Conservation (phyloP, 2,329 filamentous ascomycete species). For the Geosmithia putterillii region DNA sequence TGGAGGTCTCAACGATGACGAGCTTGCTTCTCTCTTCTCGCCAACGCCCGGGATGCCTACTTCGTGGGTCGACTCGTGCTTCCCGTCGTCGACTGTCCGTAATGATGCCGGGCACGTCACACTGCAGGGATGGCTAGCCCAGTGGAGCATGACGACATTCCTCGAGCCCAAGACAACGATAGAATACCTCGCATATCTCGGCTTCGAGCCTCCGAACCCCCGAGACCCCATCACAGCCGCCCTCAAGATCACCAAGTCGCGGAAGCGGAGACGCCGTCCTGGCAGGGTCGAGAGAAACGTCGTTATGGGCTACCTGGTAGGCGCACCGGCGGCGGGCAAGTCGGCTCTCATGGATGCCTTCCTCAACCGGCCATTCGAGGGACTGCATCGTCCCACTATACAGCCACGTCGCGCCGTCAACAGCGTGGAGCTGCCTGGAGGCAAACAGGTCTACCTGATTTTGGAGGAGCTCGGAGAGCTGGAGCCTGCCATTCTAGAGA, state of each 20-base stretch:
- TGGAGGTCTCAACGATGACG: constrained; percentile 76
- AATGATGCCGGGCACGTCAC: constrained; percentile 95
- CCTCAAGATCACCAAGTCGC: constrained; percentile 82
- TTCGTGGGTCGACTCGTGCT: constrained; percentile 80
- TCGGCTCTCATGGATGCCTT: constrained; percentile 86
- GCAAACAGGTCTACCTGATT: constrained; percentile 94
- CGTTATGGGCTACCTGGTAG: constrained; percentile 84
- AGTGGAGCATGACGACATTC: constrained; percentile 99
- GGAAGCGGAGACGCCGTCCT: constrained; percentile 70
- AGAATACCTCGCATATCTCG: constrained; percentile 90
- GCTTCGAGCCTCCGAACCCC: constrained; percentile 73
- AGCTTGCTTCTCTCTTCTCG: constrained; percentile 77
- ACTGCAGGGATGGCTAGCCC: constrained; percentile 91
- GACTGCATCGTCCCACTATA: constrained; percentile 83
- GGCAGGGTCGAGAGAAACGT: constrained; percentile 89
- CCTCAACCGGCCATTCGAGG: constrained; percentile 74
- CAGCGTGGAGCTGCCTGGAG: constrained; percentile 87
- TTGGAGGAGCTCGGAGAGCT: constrained; percentile 89
- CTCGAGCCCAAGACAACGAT: constrained; percentile 89
- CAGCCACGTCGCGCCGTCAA: constrained; percentile 90
- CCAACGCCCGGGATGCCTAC: constrained; percentile 81
- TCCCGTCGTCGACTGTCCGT: constrained; percentile 85
- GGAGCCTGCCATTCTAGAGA: constrained; percentile 91
- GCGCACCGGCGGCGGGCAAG: constrained; percentile 78
- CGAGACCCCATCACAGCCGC: constrained; percentile 70